Evolutionary conservation across 441 rosid species (phyloP).

Genomic region (Iberis amara): DNA sequence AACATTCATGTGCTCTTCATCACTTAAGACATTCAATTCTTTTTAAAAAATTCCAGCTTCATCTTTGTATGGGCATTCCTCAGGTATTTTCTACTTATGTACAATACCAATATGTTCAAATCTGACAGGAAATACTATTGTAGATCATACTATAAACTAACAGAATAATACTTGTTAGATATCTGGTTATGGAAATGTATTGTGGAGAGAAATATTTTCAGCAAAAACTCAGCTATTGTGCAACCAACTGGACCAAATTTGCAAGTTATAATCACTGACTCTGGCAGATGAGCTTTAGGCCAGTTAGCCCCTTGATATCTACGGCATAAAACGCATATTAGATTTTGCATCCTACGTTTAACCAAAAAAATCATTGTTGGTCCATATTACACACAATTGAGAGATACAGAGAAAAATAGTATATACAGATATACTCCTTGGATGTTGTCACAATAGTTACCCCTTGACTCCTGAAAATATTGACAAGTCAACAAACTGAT

Average conservation of each 20-base stretch:
- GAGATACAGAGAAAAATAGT: constrained; percentile 7
- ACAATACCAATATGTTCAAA: neutral
- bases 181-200: neutral
- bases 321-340: constrained; percentile 25
- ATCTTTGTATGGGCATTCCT: constrained; percentile 69
- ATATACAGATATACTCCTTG: constrained; percentile 66
- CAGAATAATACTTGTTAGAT: neutral
- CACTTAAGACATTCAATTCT: constrained; percentile 61
- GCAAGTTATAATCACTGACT: constrained; percentile 44
- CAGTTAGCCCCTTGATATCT: constrained; percentile 93
- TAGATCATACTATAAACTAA: neutral
- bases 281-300: constrained; percentile 90
- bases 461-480: constrained; percentile 67
- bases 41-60: constrained; percentile 83
- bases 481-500: constrained; percentile 40
- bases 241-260: constrained; percentile 14
- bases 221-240: no score
- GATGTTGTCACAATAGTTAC: constrained; percentile 94
- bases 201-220: neutral
- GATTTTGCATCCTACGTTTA: neutral
- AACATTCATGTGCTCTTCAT: constrained; percentile 62
- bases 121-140: neutral
- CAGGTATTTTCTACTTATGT: constrained; percentile 76
- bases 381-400: constrained; percentile 2
- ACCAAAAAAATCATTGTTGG: neutral